These are phyloP conservation scores for Fusarium sp. DNA, from an alignment of 2,329 filamentous ascomycete genomes.

Conservation along the genomic window DNA sequence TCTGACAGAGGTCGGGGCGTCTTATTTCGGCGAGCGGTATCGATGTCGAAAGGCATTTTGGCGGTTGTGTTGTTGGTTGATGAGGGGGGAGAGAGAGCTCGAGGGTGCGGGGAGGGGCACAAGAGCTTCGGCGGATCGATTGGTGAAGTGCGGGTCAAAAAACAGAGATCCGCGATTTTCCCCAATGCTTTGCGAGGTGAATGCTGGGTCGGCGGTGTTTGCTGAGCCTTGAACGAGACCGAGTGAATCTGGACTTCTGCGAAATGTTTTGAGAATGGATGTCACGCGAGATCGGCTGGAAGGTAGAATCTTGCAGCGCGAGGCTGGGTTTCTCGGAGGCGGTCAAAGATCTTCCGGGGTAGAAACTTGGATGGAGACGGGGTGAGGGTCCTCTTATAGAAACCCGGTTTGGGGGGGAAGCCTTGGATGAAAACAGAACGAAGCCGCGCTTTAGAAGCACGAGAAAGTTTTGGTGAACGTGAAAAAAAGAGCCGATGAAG, in stretches of 20 bases:
- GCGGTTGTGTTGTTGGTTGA: slow-evolving; percentile 6
- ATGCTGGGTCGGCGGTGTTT: not conserved
- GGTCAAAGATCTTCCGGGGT: slow-evolving; percentile 44
- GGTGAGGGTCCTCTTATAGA: slow-evolving; percentile 31
- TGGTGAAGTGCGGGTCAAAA: slow-evolving; percentile 31
- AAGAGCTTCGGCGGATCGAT: slow-evolving; percentile 35
- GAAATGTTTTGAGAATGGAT: slow-evolving; percentile 18
- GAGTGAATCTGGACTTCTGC: not conserved
- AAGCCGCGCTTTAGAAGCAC: not conserved
- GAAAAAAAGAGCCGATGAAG: slow-evolving; percentile 3
- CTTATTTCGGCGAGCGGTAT: slow-evolving; percentile 87
- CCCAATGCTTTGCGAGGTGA: slow-evolving; percentile 9
- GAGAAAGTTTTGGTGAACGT: not conserved
- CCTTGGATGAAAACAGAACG: not conserved
- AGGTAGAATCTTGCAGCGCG: slow-evolving; percentile 27
- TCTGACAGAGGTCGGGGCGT: slow-evolving; percentile 83
- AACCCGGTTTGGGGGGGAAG: not conserved
- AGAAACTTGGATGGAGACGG: slow-evolving; percentile 33
- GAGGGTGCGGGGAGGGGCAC: slow-evolving; percentile 35
- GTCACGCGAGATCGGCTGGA: slow-evolving; percentile 40
- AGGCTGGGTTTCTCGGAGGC: slow-evolving; percentile 38
- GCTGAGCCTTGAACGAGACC: not conserved
- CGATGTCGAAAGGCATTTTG: slow-evolving; percentile 66
- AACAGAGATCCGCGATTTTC: slow-evolving; percentile 14
- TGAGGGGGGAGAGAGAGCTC: slow-evolving; percentile 14